phyloP scores from a whole-genome alignment of 192 early-diverging fungal genomes.

The Phlyctochytrium bullatum region DNA sequence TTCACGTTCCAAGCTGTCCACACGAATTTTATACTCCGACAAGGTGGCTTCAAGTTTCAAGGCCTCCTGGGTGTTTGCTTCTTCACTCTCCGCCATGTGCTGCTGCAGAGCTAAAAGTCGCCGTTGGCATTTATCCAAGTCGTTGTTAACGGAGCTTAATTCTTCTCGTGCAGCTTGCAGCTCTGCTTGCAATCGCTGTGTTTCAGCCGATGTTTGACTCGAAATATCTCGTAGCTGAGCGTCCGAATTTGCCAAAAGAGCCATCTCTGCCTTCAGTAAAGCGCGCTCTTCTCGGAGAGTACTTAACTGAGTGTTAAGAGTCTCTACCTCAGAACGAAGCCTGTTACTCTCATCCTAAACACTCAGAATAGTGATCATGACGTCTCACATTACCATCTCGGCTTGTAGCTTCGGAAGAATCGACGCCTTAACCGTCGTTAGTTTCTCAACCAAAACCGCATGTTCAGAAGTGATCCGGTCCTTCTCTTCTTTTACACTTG shows the following conservation, averaged over 20 bases:
- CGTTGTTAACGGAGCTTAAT: slow-evolving; percentile 39
- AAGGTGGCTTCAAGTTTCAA: slow-evolving; percentile 51
- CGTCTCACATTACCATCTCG: slow-evolving; percentile 55
- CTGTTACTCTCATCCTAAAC: slow-evolving; percentile 23
- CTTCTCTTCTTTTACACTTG: slow-evolving; percentile 37
- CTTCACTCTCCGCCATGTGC: slow-evolving; percentile 61
- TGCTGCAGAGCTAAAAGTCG: slow-evolving; percentile 58
- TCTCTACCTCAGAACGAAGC: slow-evolving; percentile 18
- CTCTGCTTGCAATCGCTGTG: not conserved
- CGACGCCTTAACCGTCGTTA: slow-evolving; percentile 77
- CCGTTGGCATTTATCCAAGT: slow-evolving; percentile 41
- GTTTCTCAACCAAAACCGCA: slow-evolving; percentile 67
- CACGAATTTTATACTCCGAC: slow-evolving; percentile 49
- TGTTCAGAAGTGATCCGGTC: slow-evolving; percentile 56
- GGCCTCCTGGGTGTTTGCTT: slow-evolving; percentile 57
- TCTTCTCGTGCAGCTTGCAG: slow-evolving; percentile 18
- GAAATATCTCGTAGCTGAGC: not conserved
- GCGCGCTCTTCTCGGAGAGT: slow-evolving; percentile 19
- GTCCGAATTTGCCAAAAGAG: not conserved
- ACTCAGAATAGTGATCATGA: not conserved
- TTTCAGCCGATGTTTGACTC: not conserved
- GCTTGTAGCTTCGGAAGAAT: slow-evolving; percentile 78
- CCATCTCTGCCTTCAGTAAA: slow-evolving; percentile 18
- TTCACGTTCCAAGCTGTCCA: slow-evolving; percentile 60
- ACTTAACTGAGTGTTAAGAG: slow-evolving; percentile 6